Evolutionary conservation across 371 early-diverging fungal species (phyloP), one percentile per base, ranked within the genome.

Genomic region (Circinella umbellata): DNA sequence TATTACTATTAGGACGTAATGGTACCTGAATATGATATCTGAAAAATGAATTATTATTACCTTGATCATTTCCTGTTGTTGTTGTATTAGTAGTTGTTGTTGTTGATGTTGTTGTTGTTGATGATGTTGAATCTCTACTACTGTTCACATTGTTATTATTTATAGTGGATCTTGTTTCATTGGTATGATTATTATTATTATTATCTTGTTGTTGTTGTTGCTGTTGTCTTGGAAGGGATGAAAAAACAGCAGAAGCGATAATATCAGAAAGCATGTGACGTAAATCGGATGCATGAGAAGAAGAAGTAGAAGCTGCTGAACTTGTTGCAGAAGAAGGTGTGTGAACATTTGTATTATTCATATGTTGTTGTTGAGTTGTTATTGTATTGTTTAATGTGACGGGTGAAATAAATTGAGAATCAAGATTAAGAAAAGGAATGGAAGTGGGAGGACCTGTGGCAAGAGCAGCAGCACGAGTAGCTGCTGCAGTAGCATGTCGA

Each of bases 231-330:
- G 37, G 34, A 27, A 74, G 42, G 20, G 75, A 49, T 8, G 71
- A 66, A 34, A 74, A 39, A 4, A 74, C 65, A 20, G 75, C 71
- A 4, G 75, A 63, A 3, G 75, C 62, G 9, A 74, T 74, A 47
- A 74, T 71, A 39, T 74, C 75, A 38, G 75, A 74, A 1, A 74
- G 39, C 69, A 74, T 71, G 34, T 74, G 75, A 17, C 71, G 71
- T 37, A 74, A 46, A 42, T 74, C 75, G 18, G 71, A 71, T 4
- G 53, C 63, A 68, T 47, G 71, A 66, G 39, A 74, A 53, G 75
- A 74, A 13, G 69, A 55, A 3, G 71, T 74, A 9, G 75, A 74
- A 14, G 75, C 75, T 13, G 75, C 71, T 11, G 75, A 71, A 53
- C 71, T 70, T 14, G 63, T 47, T 27, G 66, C 8, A 36, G 51